A percentile compares a stretch with the other conserved stretches of the same genome.
phyloP scores from a whole-genome alignment of 495 filamentous ascomycete genomes.

The Bacidia rubella region DNA sequence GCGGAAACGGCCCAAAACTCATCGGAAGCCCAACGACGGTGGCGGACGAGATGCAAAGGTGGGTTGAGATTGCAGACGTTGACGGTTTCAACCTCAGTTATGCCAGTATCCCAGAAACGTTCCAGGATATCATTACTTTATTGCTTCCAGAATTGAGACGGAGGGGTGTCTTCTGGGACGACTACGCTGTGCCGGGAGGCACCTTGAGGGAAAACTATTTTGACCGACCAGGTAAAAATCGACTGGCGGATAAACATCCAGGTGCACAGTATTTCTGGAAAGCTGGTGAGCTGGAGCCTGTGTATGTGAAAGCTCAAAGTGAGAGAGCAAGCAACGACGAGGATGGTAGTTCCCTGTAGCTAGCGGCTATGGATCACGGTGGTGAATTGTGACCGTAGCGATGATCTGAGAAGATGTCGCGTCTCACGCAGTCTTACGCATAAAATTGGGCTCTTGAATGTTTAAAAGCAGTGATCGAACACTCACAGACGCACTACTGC shows the following conservation, averaged over 20 bases:
- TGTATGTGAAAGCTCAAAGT: background rate
- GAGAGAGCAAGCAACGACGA: background rate
- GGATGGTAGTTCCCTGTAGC: too few relatives aligned
- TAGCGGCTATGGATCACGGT: too few relatives aligned
- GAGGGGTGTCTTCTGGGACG: background rate
- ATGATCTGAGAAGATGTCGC: too few relatives aligned
- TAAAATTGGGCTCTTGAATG: too few relatives aligned
- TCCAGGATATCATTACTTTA: constrained; percentile 41
- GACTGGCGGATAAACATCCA: background rate
- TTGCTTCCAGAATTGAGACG: background rate
- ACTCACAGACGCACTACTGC: too few relatives aligned
- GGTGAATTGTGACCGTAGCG: too few relatives aligned
- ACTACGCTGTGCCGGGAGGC: background rate
- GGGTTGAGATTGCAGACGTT: constrained; percentile 32
- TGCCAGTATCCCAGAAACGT: constrained; percentile 38
- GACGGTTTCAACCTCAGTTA: constrained; percentile 44
- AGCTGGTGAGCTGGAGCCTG: background rate
- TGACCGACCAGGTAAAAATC: background rate
- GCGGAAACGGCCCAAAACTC: constrained; percentile 33
- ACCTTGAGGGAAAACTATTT: background rate
- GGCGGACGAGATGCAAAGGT: constrained; percentile 36
- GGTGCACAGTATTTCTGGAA: background rate
- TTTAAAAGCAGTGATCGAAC: too few relatives aligned
- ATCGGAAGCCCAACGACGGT: constrained; percentile 24
- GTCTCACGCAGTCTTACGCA: too few relatives aligned